Evolutionary conservation across 2,329 filamentous ascomycete genomes (phyloP), one percentile per base, ranked within the genome.

Genomic region (Cytospora leucostoma): DNA sequence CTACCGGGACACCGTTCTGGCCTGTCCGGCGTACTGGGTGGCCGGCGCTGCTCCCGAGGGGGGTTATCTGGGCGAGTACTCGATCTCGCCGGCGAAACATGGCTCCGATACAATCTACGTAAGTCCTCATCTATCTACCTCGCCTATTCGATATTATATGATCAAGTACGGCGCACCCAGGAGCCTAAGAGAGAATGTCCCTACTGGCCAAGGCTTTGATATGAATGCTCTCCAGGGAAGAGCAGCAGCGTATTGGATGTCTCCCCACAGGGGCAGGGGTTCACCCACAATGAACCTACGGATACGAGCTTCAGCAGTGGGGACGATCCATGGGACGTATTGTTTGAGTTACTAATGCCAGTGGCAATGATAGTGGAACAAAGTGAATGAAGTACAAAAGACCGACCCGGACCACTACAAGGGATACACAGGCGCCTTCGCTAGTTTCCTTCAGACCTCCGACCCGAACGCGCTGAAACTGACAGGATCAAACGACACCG

Each of bases 1-100:
- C 1, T 88, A 83, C 66, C 74, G 86, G 13, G 85, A 88, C 68
- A 73, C 82, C 0, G 80, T 86, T 0, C 78, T 88, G 8, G 80
- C 85, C 0, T 88, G 85, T 70, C 86, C 86, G 0, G 80, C 80
- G 2, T 83, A 82, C 65, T 88, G 85, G 86, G 76, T 83, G 65
- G 77, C 81, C 0, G 72, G 72, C 3, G 76, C 77, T 2, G 80
- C 82, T 1, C 70, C 72, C 1, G 71, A 71, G 17, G 75, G 76
- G 1, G 78, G 82, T 2, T 88, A 82, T 75, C 44, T 88, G 27
- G 81, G 82, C 2, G 83, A 88, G 70, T 88, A 88, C 67, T 83
- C 80, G 0, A 87, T 87, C 59, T 69, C 74, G 7, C 85, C 85
- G 0, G 85, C 86, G 0, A 83, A 78, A 64, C 85, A 88, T 70